Percentiles rank a stretch among this genome's conserved stretches.
phyloP scores from a whole-genome alignment of 2,329 filamentous ascomycete species.

The Talaromyces sp. region DNA sequence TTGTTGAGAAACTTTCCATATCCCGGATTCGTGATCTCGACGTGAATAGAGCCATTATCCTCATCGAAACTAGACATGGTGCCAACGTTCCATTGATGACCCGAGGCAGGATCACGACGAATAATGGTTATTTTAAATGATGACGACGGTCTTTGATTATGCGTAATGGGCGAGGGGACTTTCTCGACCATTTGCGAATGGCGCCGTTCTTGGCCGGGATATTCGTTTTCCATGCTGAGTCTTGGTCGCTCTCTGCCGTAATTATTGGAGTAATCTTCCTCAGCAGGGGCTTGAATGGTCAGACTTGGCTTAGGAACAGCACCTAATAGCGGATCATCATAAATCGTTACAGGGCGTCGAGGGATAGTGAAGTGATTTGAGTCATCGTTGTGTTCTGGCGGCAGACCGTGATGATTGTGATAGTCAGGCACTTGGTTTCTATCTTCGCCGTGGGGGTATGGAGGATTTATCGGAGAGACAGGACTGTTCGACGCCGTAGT shows the following conservation, averaged over 20 bases:
- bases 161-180: neutral
- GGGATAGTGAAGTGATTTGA: constrained; percentile 5
- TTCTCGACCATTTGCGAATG: neutral
- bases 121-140: constrained; percentile 56
- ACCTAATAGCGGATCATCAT: neutral
- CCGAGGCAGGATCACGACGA: constrained; percentile 65
- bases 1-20: constrained; percentile 54
- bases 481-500: neutral
- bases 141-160: constrained; percentile 6
- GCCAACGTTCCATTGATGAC: constrained; percentile 71
- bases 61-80: constrained; percentile 48
- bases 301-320: neutral
- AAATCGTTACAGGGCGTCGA: constrained; percentile 17
- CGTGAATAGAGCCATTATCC: constrained; percentile 36
- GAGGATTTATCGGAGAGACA: neutral
- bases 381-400: neutral
- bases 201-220: neutral
- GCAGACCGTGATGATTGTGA: neutral
- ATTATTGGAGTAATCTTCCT: neutral
- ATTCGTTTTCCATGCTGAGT: neutral
- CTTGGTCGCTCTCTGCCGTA: neutral
- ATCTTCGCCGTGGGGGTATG: neutral
- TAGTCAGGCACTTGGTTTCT: neutral
- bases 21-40: constrained; percentile 57
- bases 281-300: neutral